Evolutionary conservation across 1,284 basidiomycete genomes (phyloP), one percentile per base, ranked within the genome.

Genomic region (Filobasidium uniguttulatum): DNA sequence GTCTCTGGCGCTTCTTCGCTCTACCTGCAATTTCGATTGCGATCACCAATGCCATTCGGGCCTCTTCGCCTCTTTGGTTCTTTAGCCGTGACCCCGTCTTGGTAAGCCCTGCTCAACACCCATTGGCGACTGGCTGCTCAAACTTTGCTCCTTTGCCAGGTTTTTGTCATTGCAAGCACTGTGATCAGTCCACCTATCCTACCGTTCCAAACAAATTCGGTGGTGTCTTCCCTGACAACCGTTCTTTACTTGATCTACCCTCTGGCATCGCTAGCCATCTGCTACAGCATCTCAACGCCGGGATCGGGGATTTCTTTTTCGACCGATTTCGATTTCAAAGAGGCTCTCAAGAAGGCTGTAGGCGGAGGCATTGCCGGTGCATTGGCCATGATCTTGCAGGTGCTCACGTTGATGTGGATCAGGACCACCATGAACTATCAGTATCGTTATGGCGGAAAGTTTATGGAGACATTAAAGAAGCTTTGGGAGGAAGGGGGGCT

Each of bases 361-460:
- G 87, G 88, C 7, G 87, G 88, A 29, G 87, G 86, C 2, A 65
- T 89, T 43, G 85, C 83, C 55, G 86, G 86, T 49, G 86, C 86
- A 25, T 57, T 63, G 76, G 87, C 86, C 0, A 90, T 90, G 87
- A 76, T 91, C 7, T 71, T 91, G 3, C 88, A 91, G 63, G 88
- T 93, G 12, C 66, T 88, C 38, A 79, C 80, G 1, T 74, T 89
- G 48, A 90, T 90, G 85, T 57, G 56, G 14, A 48, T 61, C 36
- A 77, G 86, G 22, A 93, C 87, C 1, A 75, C 88, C 50, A 90
- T 91, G 87, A 91, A 91, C 72, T 89, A 85, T 63, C 86, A 62
- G 48, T 70, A 71, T 51, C 55, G 69, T n/a, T 89, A 80, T 62
- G 88, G 88, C 7, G 82, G 81, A 0, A 75, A 78, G 1, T 77